Evolutionary conservation across 768 basidiomycete species (phyloP).

Genomic region (Trametes cubensis): DNA sequence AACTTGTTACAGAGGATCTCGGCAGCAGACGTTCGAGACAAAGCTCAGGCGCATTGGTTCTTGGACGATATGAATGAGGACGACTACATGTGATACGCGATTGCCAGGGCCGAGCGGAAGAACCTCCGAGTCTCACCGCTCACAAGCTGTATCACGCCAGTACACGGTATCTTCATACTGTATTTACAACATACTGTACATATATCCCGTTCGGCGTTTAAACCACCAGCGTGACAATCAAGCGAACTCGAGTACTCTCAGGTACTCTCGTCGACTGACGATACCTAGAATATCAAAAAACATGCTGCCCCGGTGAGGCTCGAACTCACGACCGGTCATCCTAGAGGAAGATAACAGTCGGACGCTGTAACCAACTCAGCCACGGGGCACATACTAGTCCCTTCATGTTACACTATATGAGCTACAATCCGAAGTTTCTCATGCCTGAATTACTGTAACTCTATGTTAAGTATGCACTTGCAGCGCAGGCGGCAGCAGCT

Average conservation of each 20-base stretch:
- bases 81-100: background rate
- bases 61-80: slow-evolving; percentile 37
- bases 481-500: background rate
- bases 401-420: too few relatives aligned
- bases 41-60: slow-evolving; percentile 46
- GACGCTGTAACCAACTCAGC: slow-evolving; percentile 80
- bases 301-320: slow-evolving; percentile 54
- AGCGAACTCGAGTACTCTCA: too few relatives aligned
- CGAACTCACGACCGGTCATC: slow-evolving; percentile 64
- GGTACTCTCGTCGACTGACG: too few relatives aligned
- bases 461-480: background rate
- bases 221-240: too few relatives aligned
- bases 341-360: slow-evolving; percentile 56
- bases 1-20: slow-evolving; percentile 32
- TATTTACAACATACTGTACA: too few relatives aligned
- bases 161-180: too few relatives aligned
- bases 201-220: too few relatives aligned
- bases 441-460: too few relatives aligned
- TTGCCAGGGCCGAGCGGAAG: background rate
- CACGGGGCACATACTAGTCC: slow-evolving; percentile 55
- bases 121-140: too few relatives aligned
- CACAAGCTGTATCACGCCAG: too few relatives aligned
- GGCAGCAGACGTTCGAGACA: slow-evolving; percentile 41
- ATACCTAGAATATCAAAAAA: background rate
- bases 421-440: too few relatives aligned